Evolutionary conservation across 345 rosid genomes (phyloP), one percentile per base, ranked within the genome.

Genomic region (Mangifera indica): DNA sequence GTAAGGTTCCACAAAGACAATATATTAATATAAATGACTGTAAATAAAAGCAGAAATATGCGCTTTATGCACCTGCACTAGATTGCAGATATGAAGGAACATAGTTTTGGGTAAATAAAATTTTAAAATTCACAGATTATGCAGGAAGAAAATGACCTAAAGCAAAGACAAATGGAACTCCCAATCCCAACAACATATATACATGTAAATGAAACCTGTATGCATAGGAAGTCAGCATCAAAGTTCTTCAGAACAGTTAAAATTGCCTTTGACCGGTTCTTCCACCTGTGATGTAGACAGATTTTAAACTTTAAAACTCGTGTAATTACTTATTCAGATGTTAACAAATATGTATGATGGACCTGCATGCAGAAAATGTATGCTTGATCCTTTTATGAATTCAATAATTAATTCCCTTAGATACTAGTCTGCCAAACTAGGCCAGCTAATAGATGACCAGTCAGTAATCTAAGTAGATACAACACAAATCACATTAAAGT

Each of bases 201-300:
- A 49, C 32, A 29, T 10, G 46, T 13, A 48, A 72, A 37, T 37
- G 18, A 34, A 45, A 90, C 99, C 99, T 92, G 99, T 57, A 95
- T 80, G 78, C 96, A 95, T 25, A 92, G 81, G 85, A 95, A 87
- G 80, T 91, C 94, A 25, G 89, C 89, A 8, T 75, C 78, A 11
- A 95, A 77, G 66, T 81, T 81, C 78, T 78, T 79, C 46, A 95
- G 87, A 72, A 91, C 77, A 22, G 89, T 79, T 48, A 92, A 67
- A 76, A 91, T 78, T 40, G 91, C 90, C 63, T 83, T 84, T 22
- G 97, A 92, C 66, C 99, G 96, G 78, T 86, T 83, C 84, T 88
- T 91, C 97, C 96, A 91, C 80, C 98, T 94, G 80, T 49, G 17
- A 68, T 7, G 44, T 64, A 13, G 56, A 79, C 20, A 52, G 79